Evolutionary conservation across 805 yeast genomes (phyloP).

Genomic region (Komagataella pastoris): DNA sequence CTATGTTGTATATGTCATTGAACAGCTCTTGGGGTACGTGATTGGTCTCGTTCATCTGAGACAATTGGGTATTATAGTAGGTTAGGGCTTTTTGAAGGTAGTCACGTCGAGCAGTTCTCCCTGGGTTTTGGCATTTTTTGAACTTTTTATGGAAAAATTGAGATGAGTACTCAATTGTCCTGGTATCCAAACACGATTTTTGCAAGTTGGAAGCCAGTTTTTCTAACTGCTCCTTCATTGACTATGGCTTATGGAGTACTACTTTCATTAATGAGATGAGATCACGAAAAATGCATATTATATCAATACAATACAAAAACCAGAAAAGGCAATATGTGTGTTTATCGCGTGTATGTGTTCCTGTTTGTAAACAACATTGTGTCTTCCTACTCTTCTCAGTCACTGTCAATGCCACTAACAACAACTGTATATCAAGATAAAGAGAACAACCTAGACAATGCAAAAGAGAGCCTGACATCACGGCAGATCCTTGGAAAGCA

Average conservation of each 20-base stretch:
- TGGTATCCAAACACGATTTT: background rate
- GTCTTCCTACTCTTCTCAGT: background rate
- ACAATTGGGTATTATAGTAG: background rate
- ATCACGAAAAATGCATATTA: background rate
- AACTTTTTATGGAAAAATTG: background rate
- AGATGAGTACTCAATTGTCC: background rate
- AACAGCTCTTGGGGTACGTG: background rate
- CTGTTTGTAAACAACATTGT: background rate
- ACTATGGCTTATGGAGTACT: background rate
- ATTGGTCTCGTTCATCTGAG: background rate
- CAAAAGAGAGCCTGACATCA: background rate
- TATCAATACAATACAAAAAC: background rate
- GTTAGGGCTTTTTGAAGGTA: background rate
- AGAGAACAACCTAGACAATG: background rate
- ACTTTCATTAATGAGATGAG: background rate
- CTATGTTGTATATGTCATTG: background rate
- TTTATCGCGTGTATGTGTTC: background rate
- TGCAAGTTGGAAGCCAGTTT: background rate
- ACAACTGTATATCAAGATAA: background rate
- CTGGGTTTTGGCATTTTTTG: background rate
- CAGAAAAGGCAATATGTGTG: background rate
- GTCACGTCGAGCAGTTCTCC: background rate
- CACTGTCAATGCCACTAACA: background rate
- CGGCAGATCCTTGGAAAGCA: background rate
- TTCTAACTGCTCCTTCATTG: background rate